A percentile compares a stretch with the other conserved stretches of the same genome.
These are phyloP conservation scores for Trichophyton simii DNA, from an alignment of 2,329 filamentous ascomycete genomes.

Conservation along the genomic window DNA sequence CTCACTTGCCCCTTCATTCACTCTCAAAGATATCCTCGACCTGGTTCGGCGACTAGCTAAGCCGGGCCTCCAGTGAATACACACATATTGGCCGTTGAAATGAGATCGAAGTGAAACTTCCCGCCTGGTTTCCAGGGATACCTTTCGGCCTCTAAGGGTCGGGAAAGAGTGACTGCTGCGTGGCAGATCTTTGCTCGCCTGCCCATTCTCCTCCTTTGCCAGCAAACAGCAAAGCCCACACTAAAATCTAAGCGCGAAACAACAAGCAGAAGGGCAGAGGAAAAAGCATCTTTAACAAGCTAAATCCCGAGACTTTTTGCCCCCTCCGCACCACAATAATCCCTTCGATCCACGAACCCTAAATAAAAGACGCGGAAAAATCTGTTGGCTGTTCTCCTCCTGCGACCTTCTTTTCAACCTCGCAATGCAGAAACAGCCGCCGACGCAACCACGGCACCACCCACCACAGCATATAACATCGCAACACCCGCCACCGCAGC, in stretches of 20 bases:
- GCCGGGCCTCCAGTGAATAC: background rate
- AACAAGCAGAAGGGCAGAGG: background rate
- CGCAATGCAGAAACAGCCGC: constrained; percentile 3
- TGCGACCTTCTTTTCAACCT: constrained; percentile 2
- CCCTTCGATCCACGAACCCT: constrained; percentile 3
- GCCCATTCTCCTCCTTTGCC: background rate
- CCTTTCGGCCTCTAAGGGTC: background rate
- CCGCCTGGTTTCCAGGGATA: background rate
- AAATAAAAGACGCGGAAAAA: constrained; percentile 1
- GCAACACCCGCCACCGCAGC: constrained; percentile 10
- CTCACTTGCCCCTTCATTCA: background rate
- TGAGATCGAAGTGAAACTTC: background rate
- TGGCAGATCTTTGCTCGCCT: constrained; percentile 2
- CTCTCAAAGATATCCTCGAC: background rate
- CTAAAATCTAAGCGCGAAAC: background rate
- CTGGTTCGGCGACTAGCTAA: background rate
- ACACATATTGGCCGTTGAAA: background rate
- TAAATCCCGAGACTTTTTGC: constrained; percentile 1
- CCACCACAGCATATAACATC: constrained; percentile 1
- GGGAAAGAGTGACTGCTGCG: background rate
- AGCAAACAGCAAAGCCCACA: background rate
- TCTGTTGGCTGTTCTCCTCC: background rate
- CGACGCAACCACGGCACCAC: constrained; percentile 4
- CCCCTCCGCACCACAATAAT: constrained; percentile 5
- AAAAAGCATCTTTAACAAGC: background rate